Percentiles rank a stretch among this genome's conserved stretches.
phyloP scores from a whole-genome alignment of 805 yeast species.

The Teunomyces panamensis region DNA sequence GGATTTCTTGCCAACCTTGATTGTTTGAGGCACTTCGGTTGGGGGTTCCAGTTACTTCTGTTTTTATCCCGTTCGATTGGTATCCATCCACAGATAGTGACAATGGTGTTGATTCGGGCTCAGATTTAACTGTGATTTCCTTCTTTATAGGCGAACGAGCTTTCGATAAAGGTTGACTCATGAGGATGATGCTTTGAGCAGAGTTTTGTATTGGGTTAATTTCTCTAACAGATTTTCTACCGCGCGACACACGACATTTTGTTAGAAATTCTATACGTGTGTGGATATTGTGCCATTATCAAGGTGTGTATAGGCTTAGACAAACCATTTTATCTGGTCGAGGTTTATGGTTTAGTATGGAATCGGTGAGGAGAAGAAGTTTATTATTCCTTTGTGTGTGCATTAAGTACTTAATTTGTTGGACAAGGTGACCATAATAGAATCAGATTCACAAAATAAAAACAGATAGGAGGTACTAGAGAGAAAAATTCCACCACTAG shows the following conservation, averaged over 20 bases:
- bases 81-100: not conserved
- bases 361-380: not conserved
- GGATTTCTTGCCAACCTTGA: conserved; percentile 49
- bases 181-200: conserved; percentile 7
- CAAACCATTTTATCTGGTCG: too few species aligned
- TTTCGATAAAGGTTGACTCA: conserved; percentile 17
- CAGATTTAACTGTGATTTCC: conserved; percentile 18
- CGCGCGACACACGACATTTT: conserved; percentile 3
- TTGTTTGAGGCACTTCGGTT: conserved; percentile 5
- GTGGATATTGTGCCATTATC: too few species aligned
- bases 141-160: conserved; percentile 21
- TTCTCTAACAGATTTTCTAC: not conserved
- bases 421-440: too few species aligned
- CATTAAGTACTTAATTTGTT: not conserved
- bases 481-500: too few species aligned
- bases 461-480: too few species aligned
- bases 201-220: not conserved
- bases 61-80: not conserved
- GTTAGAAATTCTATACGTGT: not conserved
- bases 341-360: too few species aligned
- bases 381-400: not conserved
- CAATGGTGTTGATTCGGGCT: not conserved
- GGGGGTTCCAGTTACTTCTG: not conserved
- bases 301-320: too few species aligned
- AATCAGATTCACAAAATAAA: too few species aligned